Evolutionary conservation across 208 protist species (phyloP), one percentile per base, ranked within the genome.

Genomic region (Trypanosoma lewisi): DNA sequence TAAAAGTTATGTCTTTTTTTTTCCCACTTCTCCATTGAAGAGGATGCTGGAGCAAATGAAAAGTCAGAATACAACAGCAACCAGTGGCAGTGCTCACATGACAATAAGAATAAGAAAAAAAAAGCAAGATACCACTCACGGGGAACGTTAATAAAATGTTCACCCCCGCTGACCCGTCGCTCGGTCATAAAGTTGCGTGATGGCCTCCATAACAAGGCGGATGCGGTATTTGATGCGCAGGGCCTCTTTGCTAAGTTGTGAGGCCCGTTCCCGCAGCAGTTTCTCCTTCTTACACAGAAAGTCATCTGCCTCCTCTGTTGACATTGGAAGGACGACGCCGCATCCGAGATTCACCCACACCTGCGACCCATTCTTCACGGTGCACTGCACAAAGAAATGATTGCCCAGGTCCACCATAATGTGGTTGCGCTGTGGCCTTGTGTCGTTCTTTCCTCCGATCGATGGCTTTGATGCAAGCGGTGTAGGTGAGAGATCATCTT

Each of bases 341-440:
- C 85, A 91, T n/a, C 88, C 88, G 9, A 94, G 42, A 63, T 92
- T 94, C 36, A 94, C 65, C 67, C 78, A 75, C 25, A 94, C 58
- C 3, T 50, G 31, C 37, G 51, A 62, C 2, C 82, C 71, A 34
- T 89, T 73, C 21, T 53, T 59, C 16, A 91, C 78, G 21, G 74
- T 62, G 28, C 74, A 83, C 31, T 67, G 72, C 0, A 80, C 76
- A 63, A 89, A 91, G 37, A 94, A 89, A 57, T 87, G 69, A 64
- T 88, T 77, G 30, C 88, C 88, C 9, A 94, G 55, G 66, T 94
- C 80, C 5, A 91, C 83, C 31, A 94, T 75, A 33, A 94, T 78
- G 14, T 70, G 77, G 59, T 85, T 90, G 16, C 74, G 68, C 59
- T 75, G 70, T 45, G 58, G 36, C 31, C 28, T 45, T 60, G 31